Conservation (phyloP, 768 basidiomycete genomes). For the Suillus subaureus region DNA sequence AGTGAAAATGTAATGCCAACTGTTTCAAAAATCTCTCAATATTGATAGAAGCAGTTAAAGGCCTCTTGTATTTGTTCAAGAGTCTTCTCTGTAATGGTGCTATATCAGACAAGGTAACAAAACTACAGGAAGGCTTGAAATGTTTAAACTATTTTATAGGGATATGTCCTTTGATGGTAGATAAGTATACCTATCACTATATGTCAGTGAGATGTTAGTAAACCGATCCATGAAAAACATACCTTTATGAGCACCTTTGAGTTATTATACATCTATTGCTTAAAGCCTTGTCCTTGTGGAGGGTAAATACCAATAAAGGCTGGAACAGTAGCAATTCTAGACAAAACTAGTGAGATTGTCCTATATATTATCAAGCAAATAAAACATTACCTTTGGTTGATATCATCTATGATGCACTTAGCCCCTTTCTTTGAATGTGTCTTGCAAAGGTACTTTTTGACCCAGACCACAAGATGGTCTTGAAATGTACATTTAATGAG, state of each 20-base stretch:
- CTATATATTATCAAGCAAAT: no score
- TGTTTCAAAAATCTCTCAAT: conserved; percentile 15
- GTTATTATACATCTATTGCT: conserved; percentile 41
- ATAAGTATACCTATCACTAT: conserved; percentile 30
- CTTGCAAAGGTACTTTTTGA: conserved; percentile 29
- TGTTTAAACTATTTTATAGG: not conserved
- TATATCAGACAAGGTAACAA: conserved; percentile 24
- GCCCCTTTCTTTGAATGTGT: conserved; percentile 13
- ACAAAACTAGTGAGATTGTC: conserved; percentile 5
- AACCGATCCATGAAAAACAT: not conserved
- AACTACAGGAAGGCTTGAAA: conserved; percentile 26
- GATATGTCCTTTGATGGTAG: conserved; percentile 5
- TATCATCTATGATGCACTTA: conserved; percentile 33
- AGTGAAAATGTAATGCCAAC: conserved; percentile 10
- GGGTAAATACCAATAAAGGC: conserved; percentile 32
- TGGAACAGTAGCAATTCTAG: conserved; percentile 26
- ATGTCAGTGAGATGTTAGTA: not conserved
- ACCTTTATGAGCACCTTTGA: conserved; percentile 12
- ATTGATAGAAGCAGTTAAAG: conserved; percentile 19
- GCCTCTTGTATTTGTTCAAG: conserved; percentile 15
- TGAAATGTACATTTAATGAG: conserved; percentile 50
- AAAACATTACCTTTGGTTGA: conserved; percentile 32
- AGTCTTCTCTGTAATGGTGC: conserved; percentile 13
- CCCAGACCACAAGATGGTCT: conserved; percentile 44
- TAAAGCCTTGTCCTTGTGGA: conserved; percentile 30